Evolutionary conservation across 2,329 filamentous ascomycete species (phyloP), one percentile per base, ranked within the genome.

Genomic region (Trichoderma koningii): DNA sequence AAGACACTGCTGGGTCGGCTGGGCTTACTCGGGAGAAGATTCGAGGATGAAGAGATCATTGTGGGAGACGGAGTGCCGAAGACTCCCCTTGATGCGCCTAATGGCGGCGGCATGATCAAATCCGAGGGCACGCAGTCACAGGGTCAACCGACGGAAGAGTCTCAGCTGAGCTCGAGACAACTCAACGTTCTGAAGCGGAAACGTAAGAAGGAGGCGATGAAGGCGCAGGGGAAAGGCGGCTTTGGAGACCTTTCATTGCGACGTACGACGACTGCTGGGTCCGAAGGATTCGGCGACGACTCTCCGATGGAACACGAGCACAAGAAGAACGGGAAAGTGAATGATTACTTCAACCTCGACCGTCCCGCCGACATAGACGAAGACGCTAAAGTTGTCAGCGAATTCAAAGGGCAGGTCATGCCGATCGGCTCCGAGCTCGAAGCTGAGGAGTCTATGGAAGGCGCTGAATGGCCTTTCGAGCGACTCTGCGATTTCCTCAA

Each of bases 141-240:
- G 28, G 73, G 73, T 23, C 80, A 79, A 64, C 71, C 78, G 50
- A 70, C 81, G 2, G 90, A 92, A 68, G 90, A 92, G 72, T 78
- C 85, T 4, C 88, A 88, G 3, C 82, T 99, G 59, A 98, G 95
- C 79, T 94, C 95, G 67, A 87, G 95, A 48, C 95, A 99, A 73
- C 85, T 97, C 21, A 99, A 99, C 73, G 92, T 95, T 60, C 80
- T 99, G 10, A 98, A 98, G 77, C 87, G 95, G 50, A 97, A 98
- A 75, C 88, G 93, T 50, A 99, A 98, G 78, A 87, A 90, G 71
- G 92, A 96, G 71, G 89, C 93, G 3, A 92, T 95, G 76, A 89
- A 92, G 72, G 92, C 94, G 60, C 84, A 93, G 65, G 94, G 90
- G 69, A 98, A 97, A 75, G 89, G 92, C 61, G 89, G 91, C 0